Evolutionary conservation across 148 eudicot species (phyloP).

Genomic region (Vaccinium vitisidaea): DNA sequence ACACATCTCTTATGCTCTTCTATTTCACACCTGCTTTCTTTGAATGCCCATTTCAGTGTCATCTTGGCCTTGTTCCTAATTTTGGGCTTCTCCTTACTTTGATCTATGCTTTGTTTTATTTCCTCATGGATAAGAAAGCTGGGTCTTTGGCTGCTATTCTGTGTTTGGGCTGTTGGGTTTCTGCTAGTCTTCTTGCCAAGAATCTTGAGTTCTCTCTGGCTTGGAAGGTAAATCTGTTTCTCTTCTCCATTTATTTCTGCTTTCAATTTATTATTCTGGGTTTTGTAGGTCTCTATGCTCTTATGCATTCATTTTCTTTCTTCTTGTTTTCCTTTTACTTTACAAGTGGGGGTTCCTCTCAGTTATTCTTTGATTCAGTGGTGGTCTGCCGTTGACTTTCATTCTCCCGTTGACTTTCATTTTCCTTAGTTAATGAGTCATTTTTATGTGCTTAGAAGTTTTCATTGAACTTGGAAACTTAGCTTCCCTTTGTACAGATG

Average conservation of each 20-base stretch:
- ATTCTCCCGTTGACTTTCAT: background rate
- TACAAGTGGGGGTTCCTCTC: background rate
- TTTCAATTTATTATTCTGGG: background rate
- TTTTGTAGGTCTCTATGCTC: background rate
- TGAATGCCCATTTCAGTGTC: constrained; percentile 1
- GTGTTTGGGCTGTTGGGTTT: background rate
- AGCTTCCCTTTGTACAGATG: background rate
- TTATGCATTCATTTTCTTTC: background rate
- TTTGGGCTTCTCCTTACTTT: background rate
- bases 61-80: background rate
- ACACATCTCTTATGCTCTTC: background rate
- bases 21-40: constrained; percentile 1
- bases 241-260: background rate
- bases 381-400: background rate
- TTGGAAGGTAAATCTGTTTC: background rate
- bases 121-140: background rate
- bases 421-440: background rate
- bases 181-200: constrained; percentile 4
- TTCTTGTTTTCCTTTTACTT: background rate
- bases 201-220: background rate
- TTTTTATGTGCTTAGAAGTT: background rate
- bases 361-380: background rate
- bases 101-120: constrained; percentile 5
- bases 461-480: background rate
- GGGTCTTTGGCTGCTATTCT: background rate